Evolutionary conservation across 495 filamentous ascomycete species (phyloP), one percentile per base, ranked within the genome.

Genomic region (Tuber microsphaerosporum): DNA sequence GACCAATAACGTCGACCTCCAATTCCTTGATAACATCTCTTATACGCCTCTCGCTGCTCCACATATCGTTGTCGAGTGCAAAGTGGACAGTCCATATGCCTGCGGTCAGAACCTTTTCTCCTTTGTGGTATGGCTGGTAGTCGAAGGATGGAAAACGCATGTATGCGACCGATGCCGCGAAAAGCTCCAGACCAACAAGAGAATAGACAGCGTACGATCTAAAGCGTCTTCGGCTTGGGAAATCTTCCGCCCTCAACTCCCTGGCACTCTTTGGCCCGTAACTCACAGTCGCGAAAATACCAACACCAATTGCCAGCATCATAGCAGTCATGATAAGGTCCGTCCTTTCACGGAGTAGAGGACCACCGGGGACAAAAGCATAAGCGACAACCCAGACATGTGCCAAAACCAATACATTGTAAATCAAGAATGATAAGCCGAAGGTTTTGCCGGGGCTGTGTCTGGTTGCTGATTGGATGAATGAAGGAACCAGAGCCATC

Each of bases 61-160:
- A 98, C 96, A 98, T 97, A 84, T 97, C 92, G 82, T 99, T 99
- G 85, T 99, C 96, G 41, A 99, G 89, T 41, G 91, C 93, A 82
- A 99, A 99, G 86, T 99, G 96, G 72, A 98, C 94, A 0, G 96
- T 99, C 96, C 96, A 99, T 84, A 99, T 97, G 79, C 96, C 96
- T 12, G 93, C 91, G 1, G 96, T 97, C 44, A 96, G 87, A 73
- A 94, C 83, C 81, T 93, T 95, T 77, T 93, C 90, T 69, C 97
- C 89, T 76, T 89, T 88, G 84, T 98, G 93, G 84, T 97, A 92
- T 1, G 96, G 94, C 45, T 88, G 88, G 84, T 97, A 97, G 84
- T 97, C 90, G 82, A 96, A 92, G 17, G 92, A 91, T 0, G 96
- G 95, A 87, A 98, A 97, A 75, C 96, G 92, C n/a, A 96, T 87